These are phyloP conservation scores for Skeletonema tropicum DNA, from an alignment of 108 stramenopile genomes.

Conservation along the genomic window DNA sequence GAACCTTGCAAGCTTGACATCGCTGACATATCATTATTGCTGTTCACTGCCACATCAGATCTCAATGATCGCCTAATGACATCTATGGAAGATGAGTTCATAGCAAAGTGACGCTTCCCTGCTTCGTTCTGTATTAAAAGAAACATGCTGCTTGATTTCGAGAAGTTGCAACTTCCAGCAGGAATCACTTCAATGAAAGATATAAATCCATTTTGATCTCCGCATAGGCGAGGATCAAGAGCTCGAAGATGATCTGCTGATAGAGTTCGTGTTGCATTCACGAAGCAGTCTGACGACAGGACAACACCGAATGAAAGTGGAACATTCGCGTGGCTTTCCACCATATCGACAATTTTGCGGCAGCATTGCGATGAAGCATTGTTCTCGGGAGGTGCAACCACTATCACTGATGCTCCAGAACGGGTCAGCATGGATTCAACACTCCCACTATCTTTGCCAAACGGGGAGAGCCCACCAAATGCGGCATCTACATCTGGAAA, in stretches of 20 bases:
- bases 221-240: constrained; percentile 73
- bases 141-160: constrained; percentile 63
- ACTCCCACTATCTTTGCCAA: constrained; percentile 57
- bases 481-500: constrained; percentile 74
- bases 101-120: constrained; percentile 42
- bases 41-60: constrained; percentile 16
- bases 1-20: constrained; percentile 27
- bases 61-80: constrained; percentile 52
- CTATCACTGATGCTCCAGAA: constrained; percentile 63
- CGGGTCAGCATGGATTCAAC: constrained; percentile 47
- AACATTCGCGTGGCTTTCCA: constrained; percentile 49
- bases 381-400: constrained; percentile 70
- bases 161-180: constrained; percentile 55
- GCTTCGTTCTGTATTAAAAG: constrained; percentile 71
- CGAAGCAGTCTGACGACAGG: constrained; percentile 67
- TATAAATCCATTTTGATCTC: constrained; percentile 51
- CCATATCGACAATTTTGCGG: constrained; percentile 62
- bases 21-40: constrained; percentile 19
- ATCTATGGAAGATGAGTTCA: constrained; percentile 48
- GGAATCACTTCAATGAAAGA: constrained; percentile 57
- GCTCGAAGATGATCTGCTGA: constrained; percentile 54
- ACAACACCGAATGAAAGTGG: constrained; percentile 78
- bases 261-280: constrained; percentile 45
- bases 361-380: constrained; percentile 75
- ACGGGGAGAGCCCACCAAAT: constrained; percentile 76